A percentile compares a stretch with the other conserved stretches of the same genome.
phyloP scores from a whole-genome alignment of 345 rosid genomes.

The Citrus sp. region DNA sequence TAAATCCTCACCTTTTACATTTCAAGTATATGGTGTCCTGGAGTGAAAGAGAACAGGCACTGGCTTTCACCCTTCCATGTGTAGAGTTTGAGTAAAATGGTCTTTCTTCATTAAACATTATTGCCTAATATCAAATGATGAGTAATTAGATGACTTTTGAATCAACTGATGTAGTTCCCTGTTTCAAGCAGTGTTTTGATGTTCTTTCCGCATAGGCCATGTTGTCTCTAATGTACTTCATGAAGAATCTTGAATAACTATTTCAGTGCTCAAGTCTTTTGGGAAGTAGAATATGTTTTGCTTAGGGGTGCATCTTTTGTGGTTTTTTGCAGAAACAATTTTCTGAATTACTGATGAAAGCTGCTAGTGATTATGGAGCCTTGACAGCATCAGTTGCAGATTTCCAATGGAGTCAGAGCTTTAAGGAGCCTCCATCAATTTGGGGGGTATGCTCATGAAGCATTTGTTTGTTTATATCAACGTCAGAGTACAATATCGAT shows the following conservation, averaged over 20 bases:
- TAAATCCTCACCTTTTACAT: neutral
- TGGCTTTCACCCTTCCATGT: neutral
- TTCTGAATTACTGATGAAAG: constrained; percentile 92
- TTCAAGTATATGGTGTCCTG: neutral
- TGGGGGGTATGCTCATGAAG: constrained; percentile 77
- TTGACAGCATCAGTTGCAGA: constrained; percentile 89
- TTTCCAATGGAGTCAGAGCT: constrained; percentile 97
- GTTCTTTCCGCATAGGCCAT: neutral
- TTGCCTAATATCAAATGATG: neutral
- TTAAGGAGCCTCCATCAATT: constrained; percentile 93
- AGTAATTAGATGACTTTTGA: neutral
- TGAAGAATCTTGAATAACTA: neutral
- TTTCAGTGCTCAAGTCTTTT: neutral
- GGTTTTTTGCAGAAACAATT: constrained; percentile 78
- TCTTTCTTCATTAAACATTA: neutral
- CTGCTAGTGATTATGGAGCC: constrained; percentile 95
- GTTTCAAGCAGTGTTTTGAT: neutral
- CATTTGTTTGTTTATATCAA: constrained; percentile 1
- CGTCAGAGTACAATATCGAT: neutral
- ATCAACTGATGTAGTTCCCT: neutral
- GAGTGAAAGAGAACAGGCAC: neutral
- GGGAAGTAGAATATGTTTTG: neutral
- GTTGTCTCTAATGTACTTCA: neutral
- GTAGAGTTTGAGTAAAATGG: neutral
- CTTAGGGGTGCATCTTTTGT: constrained; percentile 7